Base-by-base conservation (phyloP, 371 early-diverging fungal species). In the Mucor lusitanicus region DNA sequence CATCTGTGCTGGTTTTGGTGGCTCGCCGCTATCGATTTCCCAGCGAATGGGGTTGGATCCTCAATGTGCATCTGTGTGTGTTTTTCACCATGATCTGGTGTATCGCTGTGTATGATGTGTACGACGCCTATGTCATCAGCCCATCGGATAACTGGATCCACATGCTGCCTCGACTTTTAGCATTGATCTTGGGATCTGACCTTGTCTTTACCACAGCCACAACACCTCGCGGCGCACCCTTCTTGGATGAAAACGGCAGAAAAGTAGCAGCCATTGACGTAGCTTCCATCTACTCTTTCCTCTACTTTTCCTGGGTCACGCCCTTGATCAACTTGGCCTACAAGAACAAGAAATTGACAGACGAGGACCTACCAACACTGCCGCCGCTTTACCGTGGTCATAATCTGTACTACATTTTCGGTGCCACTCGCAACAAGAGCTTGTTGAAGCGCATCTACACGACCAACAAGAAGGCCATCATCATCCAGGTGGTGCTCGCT, bases 21-120 rank as follows among this genome's bases (percentile, higher is more conserved):
- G 69, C 72, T 19, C 65, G 58, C 13, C 60, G 69, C 25, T 40
- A 77, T n/a, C 39, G 32, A 0, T 44, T 77, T n/a, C 78, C 78
- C 9, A 72, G 64, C 23, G 37, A 66, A 13, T 72, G 72, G 78
- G 78, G 75, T 13, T 77, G 78, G 78, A 70, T 67, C 12, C 37
- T 77, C 23, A 83, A 83, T 53, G 69, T 74, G n/a, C 83, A 83
- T 50, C 50, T 83, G 2, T 73, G 64, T 44, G 57, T 75, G 12
- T 63, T 79, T 39, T 82, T 71, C 44, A 53, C 53, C 13, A 39
- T 68, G 3, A 35, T 63, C 0, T 76, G 64, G 68, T 46, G 53
- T 33, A 59, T 67, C 3, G 33, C 71, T 5, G 15, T 75, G 3
- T 67, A 73, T 63, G 15, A 46, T 37, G 1, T 71, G 1, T 72